These are phyloP conservation scores for Arthrobotrys sphaeroides DNA, from an alignment of 2,329 filamentous ascomycete genomes.

Conservation along the genomic window DNA sequence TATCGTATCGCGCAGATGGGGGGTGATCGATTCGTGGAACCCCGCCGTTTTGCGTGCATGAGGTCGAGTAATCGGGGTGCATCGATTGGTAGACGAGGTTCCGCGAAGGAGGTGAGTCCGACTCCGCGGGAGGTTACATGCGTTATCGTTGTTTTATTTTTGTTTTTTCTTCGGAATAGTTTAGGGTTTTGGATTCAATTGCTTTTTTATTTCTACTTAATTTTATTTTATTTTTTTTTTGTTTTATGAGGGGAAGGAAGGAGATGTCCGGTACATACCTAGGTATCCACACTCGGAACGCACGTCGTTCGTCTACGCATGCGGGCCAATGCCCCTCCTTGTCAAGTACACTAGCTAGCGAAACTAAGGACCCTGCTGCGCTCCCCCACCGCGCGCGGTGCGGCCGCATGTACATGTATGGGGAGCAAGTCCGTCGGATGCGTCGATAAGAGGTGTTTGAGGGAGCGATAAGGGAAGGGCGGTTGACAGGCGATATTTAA, in stretches of 20 bases:
- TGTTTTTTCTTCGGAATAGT: background rate
- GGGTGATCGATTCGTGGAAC: conserved; percentile 21
- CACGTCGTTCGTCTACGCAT: background rate
- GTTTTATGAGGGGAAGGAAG: too few species aligned
- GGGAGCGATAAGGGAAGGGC: conserved; percentile 33
- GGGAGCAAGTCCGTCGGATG: background rate
- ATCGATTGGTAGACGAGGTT: conserved; percentile 8
- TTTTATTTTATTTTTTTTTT: too few species aligned
- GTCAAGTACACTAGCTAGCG: too few species aligned
- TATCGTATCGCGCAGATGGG: conserved; percentile 3
- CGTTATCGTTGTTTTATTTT: conserved; percentile 5
- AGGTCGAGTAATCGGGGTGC: background rate
- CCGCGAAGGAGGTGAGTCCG: background rate
- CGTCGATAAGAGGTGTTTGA: conserved; percentile 20
- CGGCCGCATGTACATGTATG: background rate
- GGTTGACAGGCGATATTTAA: conserved; percentile 38
- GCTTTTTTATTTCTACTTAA: too few species aligned
- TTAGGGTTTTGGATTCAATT: too few species aligned
- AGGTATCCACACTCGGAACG: background rate
- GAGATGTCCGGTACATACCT: background rate
- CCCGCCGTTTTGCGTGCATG: conserved; percentile 17
- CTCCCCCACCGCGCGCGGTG: background rate
- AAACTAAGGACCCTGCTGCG: background rate
- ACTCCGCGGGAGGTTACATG: background rate
- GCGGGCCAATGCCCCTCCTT: background rate